Conservation (phyloP, 2,329 filamentous ascomycete genomes). For the Neurospora sp. region DNA sequence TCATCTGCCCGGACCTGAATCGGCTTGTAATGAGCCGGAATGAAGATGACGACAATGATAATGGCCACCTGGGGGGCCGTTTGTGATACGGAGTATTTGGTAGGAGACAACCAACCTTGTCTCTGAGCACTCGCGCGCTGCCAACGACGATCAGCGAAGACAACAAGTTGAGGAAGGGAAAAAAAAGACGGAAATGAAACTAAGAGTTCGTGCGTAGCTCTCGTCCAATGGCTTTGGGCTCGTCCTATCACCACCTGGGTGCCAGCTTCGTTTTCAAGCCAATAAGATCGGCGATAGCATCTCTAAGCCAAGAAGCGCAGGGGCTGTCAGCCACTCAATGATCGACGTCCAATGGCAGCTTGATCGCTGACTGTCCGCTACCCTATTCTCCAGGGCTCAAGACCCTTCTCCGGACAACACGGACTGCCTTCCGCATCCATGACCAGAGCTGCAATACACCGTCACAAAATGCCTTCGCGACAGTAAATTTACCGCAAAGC, state of each 20-base stretch:
- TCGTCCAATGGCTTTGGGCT: background rate
- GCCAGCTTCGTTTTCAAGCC: background rate
- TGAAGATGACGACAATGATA: background rate
- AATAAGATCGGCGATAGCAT: background rate
- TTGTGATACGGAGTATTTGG: background rate
- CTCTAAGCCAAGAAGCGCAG: background rate
- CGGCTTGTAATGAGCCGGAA: background rate
- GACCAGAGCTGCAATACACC: background rate
- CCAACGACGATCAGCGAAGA: background rate
- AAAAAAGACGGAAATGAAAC: background rate
- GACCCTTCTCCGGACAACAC: background rate
- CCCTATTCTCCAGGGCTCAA: background rate
- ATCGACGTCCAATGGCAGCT: background rate
- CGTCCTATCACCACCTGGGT: background rate
- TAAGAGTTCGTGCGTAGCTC: background rate
- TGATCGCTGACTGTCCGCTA: background rate
- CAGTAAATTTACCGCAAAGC: background rate
- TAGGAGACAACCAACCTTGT: background rate
- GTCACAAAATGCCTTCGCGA: background rate
- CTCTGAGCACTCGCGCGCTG: background rate
- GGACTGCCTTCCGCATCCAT: background rate
- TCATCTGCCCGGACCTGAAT: background rate
- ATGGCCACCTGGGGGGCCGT: background rate
- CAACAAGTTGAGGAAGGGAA: background rate
- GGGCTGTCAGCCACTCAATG: background rate